phyloP scores from a whole-genome alignment of 1,139 yeast genomes.

The Pichia sp. region DNA sequence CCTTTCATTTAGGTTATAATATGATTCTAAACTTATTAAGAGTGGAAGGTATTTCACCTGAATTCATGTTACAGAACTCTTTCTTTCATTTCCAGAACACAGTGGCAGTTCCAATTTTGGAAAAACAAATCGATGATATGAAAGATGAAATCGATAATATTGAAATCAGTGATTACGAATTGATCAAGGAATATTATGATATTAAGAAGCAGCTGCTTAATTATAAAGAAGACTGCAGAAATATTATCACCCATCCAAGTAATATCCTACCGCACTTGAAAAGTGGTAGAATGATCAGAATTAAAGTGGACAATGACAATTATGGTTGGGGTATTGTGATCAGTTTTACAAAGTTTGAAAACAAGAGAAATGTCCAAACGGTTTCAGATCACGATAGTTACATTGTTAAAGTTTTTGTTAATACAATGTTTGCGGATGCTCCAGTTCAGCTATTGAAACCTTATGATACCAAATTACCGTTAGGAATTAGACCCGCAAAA shows the following conservation, averaged over 20 bases:
- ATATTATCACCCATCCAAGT: constrained; percentile 89
- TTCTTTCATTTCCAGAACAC: constrained; percentile 95
- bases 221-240: constrained; percentile 72
- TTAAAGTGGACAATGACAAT: constrained; percentile 45
- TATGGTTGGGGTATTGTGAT: constrained; percentile 97
- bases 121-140: constrained; percentile 48
- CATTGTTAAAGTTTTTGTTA: constrained; percentile 76
- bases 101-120: constrained; percentile 79
- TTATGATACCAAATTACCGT: constrained; percentile 68
- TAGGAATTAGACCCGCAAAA: constrained; percentile 79
- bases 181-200: constrained; percentile 76
- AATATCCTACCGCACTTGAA: constrained; percentile 76
- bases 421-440: constrained; percentile 69
- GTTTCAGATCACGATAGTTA: constrained; percentile 81
- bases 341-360: constrained; percentile 46
- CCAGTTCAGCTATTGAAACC: constrained; percentile 67
- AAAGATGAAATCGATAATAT: constrained; percentile 40
- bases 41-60: constrained; percentile 97
- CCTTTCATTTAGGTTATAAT: constrained; percentile 89
- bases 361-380: constrained; percentile 40
- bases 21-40: constrained; percentile 94
- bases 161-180: constrained; percentile 62
- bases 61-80: constrained; percentile 90
- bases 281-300: constrained; percentile 76
- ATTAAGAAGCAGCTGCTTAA: constrained; percentile 59